Evolutionary conservation across 805 yeast species (phyloP).

Genomic region (Lipomyces anomalus): DNA sequence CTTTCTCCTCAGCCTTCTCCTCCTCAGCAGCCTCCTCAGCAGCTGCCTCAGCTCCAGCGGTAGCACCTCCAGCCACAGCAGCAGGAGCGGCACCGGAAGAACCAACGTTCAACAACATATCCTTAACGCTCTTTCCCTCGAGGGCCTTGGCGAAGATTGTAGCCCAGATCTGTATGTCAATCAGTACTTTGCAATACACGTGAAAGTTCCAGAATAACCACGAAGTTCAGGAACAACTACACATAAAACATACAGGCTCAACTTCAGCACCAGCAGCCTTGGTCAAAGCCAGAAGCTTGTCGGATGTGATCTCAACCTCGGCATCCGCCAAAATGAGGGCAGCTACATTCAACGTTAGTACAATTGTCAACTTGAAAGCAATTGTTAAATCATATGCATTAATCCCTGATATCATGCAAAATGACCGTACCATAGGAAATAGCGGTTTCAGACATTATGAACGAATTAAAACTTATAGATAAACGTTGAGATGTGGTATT

Average conservation of each 20-base stretch:
- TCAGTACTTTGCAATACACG: not conserved
- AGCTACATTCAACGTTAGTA: slow-evolving; percentile 44
- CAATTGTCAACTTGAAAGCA: slow-evolving; percentile 24
- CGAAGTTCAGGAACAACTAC: not conserved
- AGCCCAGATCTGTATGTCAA: slow-evolving; percentile 61
- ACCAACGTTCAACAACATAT: slow-evolving; percentile 60
- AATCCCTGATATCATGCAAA: slow-evolving; percentile 3
- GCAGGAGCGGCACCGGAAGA: slow-evolving; percentile 74
- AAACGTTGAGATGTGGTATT: slow-evolving; percentile 1
- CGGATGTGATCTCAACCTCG: slow-evolving; percentile 86
- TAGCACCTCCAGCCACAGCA: slow-evolving; percentile 62
- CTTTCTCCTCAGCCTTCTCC: slow-evolving; percentile 28
- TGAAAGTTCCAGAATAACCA: not conserved
- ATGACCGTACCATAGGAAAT: slow-evolving; percentile 59
- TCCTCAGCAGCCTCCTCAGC: slow-evolving; percentile 26
- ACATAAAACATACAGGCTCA: slow-evolving; percentile 44
- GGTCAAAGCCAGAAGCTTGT: slow-evolving; percentile 72
- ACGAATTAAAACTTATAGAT: slow-evolving; percentile 4
- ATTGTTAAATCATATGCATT: too few species aligned
- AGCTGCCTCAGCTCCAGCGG: slow-evolving; percentile 39
- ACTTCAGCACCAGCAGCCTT: slow-evolving; percentile 78
- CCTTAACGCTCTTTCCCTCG: slow-evolving; percentile 77
- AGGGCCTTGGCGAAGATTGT: slow-evolving; percentile 85
- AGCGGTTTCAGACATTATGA: slow-evolving; percentile 55
- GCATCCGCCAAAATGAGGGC: slow-evolving; percentile 98